Conservation (phyloP, 2,329 filamentous ascomycete species). For the Chaetomium olivaceum region DNA sequence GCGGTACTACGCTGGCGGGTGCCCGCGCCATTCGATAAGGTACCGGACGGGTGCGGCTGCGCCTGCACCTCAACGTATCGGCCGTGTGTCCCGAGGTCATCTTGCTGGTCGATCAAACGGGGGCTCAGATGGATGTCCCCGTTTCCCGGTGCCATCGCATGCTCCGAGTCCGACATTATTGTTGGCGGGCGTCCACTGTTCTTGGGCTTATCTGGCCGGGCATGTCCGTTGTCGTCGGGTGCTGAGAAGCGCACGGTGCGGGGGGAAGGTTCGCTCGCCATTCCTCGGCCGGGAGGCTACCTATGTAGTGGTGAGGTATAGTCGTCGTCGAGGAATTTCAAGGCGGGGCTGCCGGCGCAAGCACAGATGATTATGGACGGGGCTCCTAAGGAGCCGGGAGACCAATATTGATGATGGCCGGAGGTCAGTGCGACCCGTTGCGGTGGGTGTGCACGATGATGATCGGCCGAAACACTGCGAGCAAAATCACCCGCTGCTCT, state of each 20-base stretch:
- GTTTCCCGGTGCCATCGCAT: constrained; percentile 45
- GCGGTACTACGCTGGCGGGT: constrained; percentile 44
- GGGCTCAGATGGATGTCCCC: constrained; percentile 49
- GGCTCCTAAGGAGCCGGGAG: not conserved
- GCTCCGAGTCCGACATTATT: constrained; percentile 50
- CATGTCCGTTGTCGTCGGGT: constrained; percentile 46
- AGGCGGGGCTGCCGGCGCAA: constrained; percentile 1
- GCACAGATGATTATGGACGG: not conserved
- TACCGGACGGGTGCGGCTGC: constrained; percentile 40
- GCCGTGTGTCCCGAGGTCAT: constrained; percentile 48
- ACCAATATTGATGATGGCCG: not conserved
- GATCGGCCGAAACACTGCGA: constrained; percentile 8
- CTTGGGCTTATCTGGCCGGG: constrained; percentile 46
- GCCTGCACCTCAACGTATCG: constrained; percentile 49
- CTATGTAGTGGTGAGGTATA: not conserved
- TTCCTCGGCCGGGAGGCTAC: constrained; percentile 19
- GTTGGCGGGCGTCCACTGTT: constrained; percentile 40
- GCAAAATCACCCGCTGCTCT: constrained; percentile 22
- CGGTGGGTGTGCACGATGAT: not conserved
- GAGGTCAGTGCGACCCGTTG: not conserved
- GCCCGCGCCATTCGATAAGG: constrained; percentile 45
- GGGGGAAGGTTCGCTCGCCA: constrained; percentile 53
- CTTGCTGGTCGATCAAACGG: constrained; percentile 50
- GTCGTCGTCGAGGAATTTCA: not conserved
- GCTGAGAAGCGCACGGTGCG: constrained; percentile 59